phyloP scores from a whole-genome alignment of 371 early-diverging fungal species.

The Mortierella sp. region DNA sequence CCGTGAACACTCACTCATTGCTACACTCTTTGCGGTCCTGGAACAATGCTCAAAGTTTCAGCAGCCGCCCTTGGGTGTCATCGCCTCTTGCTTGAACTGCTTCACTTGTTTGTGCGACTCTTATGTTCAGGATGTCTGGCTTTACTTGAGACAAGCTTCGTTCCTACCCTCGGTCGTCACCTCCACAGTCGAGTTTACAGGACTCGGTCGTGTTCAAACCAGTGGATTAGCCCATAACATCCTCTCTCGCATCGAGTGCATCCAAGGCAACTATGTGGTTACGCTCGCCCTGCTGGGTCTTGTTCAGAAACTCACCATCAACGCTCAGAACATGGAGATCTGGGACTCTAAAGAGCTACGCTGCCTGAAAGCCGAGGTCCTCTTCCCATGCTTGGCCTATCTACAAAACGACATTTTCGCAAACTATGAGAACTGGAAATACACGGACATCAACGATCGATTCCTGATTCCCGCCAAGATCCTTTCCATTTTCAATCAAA shows the following conservation, averaged over 20 bases:
- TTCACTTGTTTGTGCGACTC: conserved; percentile 30
- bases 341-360: conserved; percentile 50
- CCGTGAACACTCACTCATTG: conserved; percentile 20
- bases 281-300: conserved; percentile 45
- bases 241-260: conserved; percentile 31
- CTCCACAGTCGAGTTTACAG: conserved; percentile 40
- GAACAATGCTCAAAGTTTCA: conserved; percentile 47
- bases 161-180: conserved; percentile 49
- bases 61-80: conserved; percentile 30
- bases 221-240: conserved; percentile 27
- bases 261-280: conserved; percentile 31
- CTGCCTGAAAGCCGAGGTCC: conserved; percentile 38
- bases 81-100: conserved; percentile 38
- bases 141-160: conserved; percentile 39
- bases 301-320: conserved; percentile 18
- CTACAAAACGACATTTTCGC: conserved; percentile 47
- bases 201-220: conserved; percentile 38
- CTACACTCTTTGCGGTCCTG: conserved; percentile 42
- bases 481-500: conserved; percentile 35
- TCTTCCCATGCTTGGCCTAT: conserved; percentile 47
- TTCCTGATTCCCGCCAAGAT: conserved; percentile 36
- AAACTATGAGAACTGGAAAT: conserved; percentile 50
- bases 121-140: conserved; percentile 43
- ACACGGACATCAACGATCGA: conserved; percentile 39
- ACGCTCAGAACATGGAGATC: conserved; percentile 38